Evolutionary conservation across 768 basidiomycete species (phyloP).

Genomic region (Obba rivulosa): DNA sequence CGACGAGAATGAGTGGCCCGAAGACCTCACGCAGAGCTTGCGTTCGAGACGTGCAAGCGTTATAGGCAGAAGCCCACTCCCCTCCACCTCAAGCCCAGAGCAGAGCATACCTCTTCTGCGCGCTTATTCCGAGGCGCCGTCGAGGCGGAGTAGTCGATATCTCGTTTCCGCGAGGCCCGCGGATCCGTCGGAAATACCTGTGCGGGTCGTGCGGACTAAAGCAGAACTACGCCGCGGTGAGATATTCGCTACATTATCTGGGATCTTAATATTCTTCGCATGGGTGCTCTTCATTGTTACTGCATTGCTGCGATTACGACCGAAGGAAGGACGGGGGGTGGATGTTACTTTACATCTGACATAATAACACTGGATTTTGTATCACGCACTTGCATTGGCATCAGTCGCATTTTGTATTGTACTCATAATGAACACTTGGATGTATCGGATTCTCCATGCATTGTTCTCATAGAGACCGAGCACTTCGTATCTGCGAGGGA

Average conservation of each 20-base stretch:
- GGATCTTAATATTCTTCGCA: slow-evolving; percentile 39
- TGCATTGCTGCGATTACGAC: slow-evolving; percentile 52
- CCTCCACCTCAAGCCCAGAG: slow-evolving; percentile 11
- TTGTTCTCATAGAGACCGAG: too few species aligned
- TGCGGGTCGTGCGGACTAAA: slow-evolving; percentile 15
- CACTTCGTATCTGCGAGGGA: not conserved
- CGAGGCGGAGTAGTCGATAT: slow-evolving; percentile 16
- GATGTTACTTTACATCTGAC: not conserved
- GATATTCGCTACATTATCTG: slow-evolving; percentile 41
- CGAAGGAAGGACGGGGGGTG: slow-evolving; percentile 29
- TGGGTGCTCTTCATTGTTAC: slow-evolving; percentile 65
- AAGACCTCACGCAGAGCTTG: slow-evolving; percentile 1
- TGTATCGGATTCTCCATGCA: too few species aligned
- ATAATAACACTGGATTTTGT: not conserved
- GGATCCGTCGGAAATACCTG: not conserved
- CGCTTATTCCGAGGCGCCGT: slow-evolving; percentile 9
- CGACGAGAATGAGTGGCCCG: slow-evolving; percentile 11
- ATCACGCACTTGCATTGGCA: too few species aligned
- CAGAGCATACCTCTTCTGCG: slow-evolving; percentile 20
- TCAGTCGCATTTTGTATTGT: not conserved
- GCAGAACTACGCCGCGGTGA: slow-evolving; percentile 37
- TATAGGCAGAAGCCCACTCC: too few species aligned
- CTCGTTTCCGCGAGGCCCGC: slow-evolving; percentile 3
- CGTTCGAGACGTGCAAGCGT: slow-evolving; percentile 2
- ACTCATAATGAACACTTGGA: too few species aligned